phyloP scores from a whole-genome alignment of 2,329 filamentous ascomycete genomes.

The Xylaria sp. region DNA sequence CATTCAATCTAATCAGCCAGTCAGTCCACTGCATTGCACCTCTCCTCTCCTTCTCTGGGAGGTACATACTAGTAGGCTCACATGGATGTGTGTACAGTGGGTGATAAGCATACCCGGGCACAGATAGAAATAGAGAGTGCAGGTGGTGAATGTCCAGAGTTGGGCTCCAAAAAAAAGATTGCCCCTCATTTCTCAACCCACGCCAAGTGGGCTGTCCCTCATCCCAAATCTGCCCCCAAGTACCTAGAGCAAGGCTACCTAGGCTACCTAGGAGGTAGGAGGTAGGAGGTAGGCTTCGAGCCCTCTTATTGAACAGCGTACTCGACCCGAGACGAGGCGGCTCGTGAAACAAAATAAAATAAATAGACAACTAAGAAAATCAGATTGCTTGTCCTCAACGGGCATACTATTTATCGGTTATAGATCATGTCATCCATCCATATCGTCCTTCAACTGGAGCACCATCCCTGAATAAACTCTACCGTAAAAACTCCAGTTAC shows the following conservation, averaged over 20 bases:
- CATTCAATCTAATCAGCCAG: no score
- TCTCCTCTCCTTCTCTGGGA: no score
- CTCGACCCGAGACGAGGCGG: slow-evolving; percentile 6
- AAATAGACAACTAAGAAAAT: slow-evolving; percentile 17
- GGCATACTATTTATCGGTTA: no score
- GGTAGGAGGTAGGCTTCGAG: neutral
- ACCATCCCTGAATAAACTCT: no score
- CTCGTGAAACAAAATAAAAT: slow-evolving; percentile 2
- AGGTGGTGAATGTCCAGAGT: slow-evolving; percentile 9
- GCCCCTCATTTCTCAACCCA: slow-evolving; percentile 31
- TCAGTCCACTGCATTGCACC: neutral
- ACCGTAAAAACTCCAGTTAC: no score
- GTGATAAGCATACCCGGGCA: no score
- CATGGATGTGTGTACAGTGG: no score
- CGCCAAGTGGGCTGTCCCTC: slow-evolving; percentile 30
- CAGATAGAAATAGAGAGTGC: no score
- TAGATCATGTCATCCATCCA: no score
- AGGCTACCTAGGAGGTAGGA: no score
- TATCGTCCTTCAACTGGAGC: no score
- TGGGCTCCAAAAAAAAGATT: slow-evolving; percentile 23
- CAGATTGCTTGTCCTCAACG: neutral
- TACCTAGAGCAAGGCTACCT: slow-evolving; percentile 19
- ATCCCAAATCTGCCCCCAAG: slow-evolving; percentile 7
- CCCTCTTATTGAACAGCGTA: slow-evolving; percentile 15
- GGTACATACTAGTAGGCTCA: no score